Evolutionary conservation across 2,329 filamentous ascomycete species (phyloP), one percentile per base, ranked within the genome.

Genomic region (Fusarium drepaniforme): DNA sequence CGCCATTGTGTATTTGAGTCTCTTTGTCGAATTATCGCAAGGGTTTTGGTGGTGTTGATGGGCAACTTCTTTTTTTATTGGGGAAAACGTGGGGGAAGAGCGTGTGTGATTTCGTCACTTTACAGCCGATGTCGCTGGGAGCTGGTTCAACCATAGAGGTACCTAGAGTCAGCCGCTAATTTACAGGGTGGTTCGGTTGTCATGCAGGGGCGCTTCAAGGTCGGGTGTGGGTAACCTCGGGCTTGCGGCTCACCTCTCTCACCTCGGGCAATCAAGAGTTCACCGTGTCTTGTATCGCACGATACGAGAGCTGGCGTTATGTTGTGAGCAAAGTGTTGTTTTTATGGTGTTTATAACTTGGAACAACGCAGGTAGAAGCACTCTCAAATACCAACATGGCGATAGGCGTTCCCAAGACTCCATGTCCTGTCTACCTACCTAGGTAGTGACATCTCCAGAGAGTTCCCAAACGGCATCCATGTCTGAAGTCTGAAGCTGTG

Each of bases 1-100:
- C 51, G 82, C 79, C 82, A 83, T 83, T 65, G 62, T 78, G 62
- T 78, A 35, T 53, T 11, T 53, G 49, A 37, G 28, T 16, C 61
- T 16, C 61, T 30, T 30, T 59, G 37, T 51, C 62, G 66, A 25
- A 18, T 33, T 33, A 33, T 53, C 49, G 25, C 64, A 59, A 68
- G 59, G 28, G 49, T 57, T 66, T 59, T 33, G 30, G 30, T 33
- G 37, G 40, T 49, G 46, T 30, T 5, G 40, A 64, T 56, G 37
- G 37, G 44, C 33, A 53, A 53, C 33, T 53, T 42, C 63, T 76
- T 72, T 76, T 75, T 73, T 73, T 67, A n/a, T 33, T 11, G 30
- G 21, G 13, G 57, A 42, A 59, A 23, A 37, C 64, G 71, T 59
- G 71, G 74, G 71, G 74, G 60, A 74, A 40, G 66, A 57, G n/a